phyloP scores from a whole-genome alignment of 345 rosid genomes.

The Gynandropsis gynandra region DNA sequence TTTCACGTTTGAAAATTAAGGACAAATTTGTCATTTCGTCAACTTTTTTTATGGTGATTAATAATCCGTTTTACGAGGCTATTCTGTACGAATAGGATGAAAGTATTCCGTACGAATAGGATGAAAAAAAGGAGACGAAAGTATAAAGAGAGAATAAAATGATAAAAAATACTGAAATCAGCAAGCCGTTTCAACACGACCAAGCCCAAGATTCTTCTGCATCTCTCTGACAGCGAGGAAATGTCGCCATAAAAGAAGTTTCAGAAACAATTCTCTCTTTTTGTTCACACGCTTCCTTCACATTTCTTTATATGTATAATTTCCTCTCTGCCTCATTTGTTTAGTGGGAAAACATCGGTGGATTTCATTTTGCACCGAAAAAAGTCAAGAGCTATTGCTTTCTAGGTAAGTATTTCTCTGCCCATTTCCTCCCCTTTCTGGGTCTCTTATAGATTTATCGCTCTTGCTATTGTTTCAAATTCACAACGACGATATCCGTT shows the following conservation, averaged over 20 bases:
- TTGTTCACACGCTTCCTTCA: constrained; percentile 20
- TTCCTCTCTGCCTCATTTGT: constrained; percentile 18
- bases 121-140: too few relatives aligned
- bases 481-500: constrained; percentile 1
- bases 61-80: too few relatives aligned
- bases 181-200: constrained; percentile 2
- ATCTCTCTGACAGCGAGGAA: constrained; percentile 24
- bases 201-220: constrained; percentile 11
- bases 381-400: constrained; percentile 29
- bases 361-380: background rate
- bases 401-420: constrained; percentile 18
- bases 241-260: constrained; percentile 28
- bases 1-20: too few relatives aligned
- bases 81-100: too few relatives aligned
- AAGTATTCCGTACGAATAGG: too few relatives aligned
- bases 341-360: constrained; percentile 22
- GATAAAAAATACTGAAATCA: too few relatives aligned
- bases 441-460: constrained; percentile 5
- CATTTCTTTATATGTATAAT: background rate
- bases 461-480: constrained; percentile 1
- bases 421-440: background rate
- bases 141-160: too few relatives aligned
- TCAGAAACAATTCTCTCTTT: constrained; percentile 17
- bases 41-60: too few relatives aligned
- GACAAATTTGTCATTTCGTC: too few relatives aligned